Evolutionary conservation across 176 grass and related monocot genomes (phyloP).

Genomic region (Zizania latifolia): DNA sequence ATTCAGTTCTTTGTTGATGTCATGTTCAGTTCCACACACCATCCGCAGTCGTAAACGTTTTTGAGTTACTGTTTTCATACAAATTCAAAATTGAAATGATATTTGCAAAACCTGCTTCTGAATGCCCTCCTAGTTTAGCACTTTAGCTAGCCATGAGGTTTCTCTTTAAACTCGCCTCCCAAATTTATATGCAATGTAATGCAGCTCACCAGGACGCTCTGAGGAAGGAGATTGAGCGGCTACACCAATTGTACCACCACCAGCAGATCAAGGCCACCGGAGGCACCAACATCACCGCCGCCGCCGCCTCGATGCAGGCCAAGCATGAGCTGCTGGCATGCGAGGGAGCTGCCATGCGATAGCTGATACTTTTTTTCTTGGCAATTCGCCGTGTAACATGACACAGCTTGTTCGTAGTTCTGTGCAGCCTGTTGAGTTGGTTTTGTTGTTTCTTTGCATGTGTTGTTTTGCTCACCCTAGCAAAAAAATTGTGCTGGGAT

Average conservation of each 20-base stretch:
- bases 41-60: neutral
- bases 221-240: constrained; percentile 75
- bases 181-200: neutral
- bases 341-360: constrained; percentile 46
- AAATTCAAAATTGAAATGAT: neutral
- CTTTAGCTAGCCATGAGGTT: neutral
- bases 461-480: constrained; percentile 16
- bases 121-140: neutral
- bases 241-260: constrained; percentile 73
- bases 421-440: constrained; percentile 30
- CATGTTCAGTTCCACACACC: neutral
- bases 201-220: constrained; percentile 91
- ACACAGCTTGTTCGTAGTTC: constrained; percentile 25
- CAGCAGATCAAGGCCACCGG: constrained; percentile 71
- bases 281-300: constrained; percentile 31
- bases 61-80: neutral
- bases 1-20: neutral
- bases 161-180: neutral
- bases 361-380: neutral
- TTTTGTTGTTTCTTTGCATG: neutral
- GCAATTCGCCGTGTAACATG: neutral
- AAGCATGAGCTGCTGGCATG: constrained; percentile 43
- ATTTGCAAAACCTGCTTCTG: neutral
- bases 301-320: constrained; percentile 43
- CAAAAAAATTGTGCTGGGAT: constrained; percentile 25